Evolutionary conservation across 768 basidiomycete genomes (phyloP), one percentile per base, ranked within the genome.

Genomic region (Phanerochaete carnosa): DNA sequence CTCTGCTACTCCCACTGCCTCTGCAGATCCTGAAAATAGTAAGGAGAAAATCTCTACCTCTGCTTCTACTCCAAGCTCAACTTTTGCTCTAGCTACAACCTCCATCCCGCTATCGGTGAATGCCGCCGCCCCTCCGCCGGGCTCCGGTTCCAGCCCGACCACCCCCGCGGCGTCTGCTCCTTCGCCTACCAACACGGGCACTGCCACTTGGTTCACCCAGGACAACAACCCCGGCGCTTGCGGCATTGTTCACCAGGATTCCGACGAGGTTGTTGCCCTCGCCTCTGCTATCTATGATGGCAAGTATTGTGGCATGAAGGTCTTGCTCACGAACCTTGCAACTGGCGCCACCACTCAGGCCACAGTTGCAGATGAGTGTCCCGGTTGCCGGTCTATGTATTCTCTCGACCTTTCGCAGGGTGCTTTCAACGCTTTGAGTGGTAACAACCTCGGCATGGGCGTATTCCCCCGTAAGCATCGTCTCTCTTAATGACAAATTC

Each of bases 141-240:
- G n/a, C 52, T 63, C 71, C 39, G 19, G 39, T 19, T 7, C 39
- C 19, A 43, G 39, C 39, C 39, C 39, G 39, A 43, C 39, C 39
- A 19, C 59, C 16, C 22, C 53, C 22, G 54, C 57, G 1, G 23
- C 60, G 16, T 26, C 35, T 43, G 52, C 49, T 35, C 6, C 59
- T 19, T 16, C 43, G 39, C 46, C 37, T 16, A 62, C 46, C 30
- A 62, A 59, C 45, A 61, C 58, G 65, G 86, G 84, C 59, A 74
- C 72, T 62, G 82, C 75, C 11, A 83, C 82, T 58, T 83, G 66
- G 75, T 75, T 70, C 69, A 58, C 16, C 60, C 75, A 77, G 78
- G 75, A 83, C 50, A 89, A 88, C 50, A 78, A 78, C 39, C 77
- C 90, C 8, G 95, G 95, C 57, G 90, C 92, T 6, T 97, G 95